Base-by-base conservation (phyloP, 371 early-diverging fungal species). In the Mucor racemosus region DNA sequence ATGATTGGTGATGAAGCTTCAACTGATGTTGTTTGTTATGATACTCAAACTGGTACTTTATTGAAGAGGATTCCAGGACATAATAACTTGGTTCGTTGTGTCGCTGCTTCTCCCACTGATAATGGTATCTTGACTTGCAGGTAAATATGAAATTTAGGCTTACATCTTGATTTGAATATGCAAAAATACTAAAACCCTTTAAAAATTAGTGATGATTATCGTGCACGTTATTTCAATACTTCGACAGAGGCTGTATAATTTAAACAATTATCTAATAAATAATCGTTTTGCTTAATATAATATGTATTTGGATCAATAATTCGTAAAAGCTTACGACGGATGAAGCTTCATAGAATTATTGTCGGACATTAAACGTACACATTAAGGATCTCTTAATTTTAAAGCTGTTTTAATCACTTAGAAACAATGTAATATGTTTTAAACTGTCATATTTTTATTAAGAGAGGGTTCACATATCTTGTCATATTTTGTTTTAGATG, bases 1-100 rank as follows among this genome's bases (percentile, higher is more conserved):
- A 62, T 96, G 57, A 88, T 87, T 60, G 82, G 90, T 21, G 95
- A 95, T 75, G 94, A 92, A 66, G 73, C 74, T 36, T 81, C 86
- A 7, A 86, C 86, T 66, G 77, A 84, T 33, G 84, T 90, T 17
- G 73, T 84, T 26, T 82, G 82, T 71, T 92, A 90, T 88, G 90
- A 91, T 64, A 81, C 92, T 0, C 79, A 86, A 34, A 88, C 86
- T 1, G 91, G 87, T 33, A 61, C 56, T 5, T 67, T 89, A 13
- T 60, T 89, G 13, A 82, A 79, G 53, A 76, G 80, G 44, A 74
- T 82, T 11, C 62, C 81, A 4, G 82, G 82, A 8, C 84, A 83
- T 62, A 80, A 83, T 62, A 78, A 80, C 17, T 42, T 78, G 19
- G 84, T 83, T 6, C 62, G 81, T 48, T 77, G 78, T 61, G 79